phyloP scores from a whole-genome alignment of 805 yeast genomes.

The Kodamaea hsintzibuensis region DNA sequence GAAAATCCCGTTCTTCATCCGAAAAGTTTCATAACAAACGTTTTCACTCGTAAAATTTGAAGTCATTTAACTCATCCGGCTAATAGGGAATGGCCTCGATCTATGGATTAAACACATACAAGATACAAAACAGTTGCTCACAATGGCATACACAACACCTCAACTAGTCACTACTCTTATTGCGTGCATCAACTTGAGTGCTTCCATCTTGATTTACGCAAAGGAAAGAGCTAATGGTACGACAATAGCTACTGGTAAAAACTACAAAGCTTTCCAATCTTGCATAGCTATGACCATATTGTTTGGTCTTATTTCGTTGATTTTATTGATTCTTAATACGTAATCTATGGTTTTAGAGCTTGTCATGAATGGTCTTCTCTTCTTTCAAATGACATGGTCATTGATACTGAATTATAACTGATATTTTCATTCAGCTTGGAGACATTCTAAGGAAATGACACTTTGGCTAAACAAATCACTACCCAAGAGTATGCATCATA shows the following conservation, averaged over 20 bases:
- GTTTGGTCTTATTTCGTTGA: conserved; percentile 19
- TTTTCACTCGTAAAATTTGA: background rate
- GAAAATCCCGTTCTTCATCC: background rate
- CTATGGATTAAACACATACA: background rate
- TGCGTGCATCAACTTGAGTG: conserved; percentile 18
- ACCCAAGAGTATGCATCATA: background rate
- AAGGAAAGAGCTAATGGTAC: conserved; percentile 15
- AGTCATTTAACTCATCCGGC: background rate
- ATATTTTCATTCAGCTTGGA: no score
- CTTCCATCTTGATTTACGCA: conserved; percentile 18
- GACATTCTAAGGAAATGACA: no score
- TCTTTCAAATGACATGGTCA: background rate
- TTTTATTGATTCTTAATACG: conserved; percentile 12
- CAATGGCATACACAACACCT: conserved; percentile 5
- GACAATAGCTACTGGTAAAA: conserved; percentile 19
- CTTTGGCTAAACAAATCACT: background rate
- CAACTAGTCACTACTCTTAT: conserved; percentile 18
- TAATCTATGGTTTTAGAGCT: background rate
- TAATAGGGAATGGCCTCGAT: background rate
- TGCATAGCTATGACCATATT: conserved; percentile 21
- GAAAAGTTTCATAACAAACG: background rate
- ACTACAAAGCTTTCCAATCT: conserved; percentile 18
- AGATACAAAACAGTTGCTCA: background rate
- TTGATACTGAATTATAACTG: background rate
- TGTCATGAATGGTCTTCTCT: background rate